phyloP scores from a whole-genome alignment of 2,329 filamentous ascomycete genomes.

The Ceratocystis papillata region DNA sequence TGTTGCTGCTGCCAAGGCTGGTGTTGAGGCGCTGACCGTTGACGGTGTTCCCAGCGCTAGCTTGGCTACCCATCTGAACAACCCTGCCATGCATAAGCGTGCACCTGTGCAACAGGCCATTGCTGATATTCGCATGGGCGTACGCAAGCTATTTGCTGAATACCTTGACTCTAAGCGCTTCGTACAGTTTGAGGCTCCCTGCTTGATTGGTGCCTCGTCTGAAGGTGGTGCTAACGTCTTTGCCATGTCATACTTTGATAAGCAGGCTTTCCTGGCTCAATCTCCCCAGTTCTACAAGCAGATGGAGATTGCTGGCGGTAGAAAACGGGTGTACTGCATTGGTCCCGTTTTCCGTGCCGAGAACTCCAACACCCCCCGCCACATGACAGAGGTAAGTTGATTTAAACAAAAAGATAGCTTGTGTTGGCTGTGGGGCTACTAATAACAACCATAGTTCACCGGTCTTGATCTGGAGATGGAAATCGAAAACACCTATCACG shows the following conservation, averaged over 20 bases:
- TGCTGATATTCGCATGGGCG: conserved; percentile 42
- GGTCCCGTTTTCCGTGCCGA: conserved; percentile 79
- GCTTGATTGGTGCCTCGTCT: conserved; percentile 77
- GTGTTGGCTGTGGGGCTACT: neutral
- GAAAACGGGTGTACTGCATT: conserved; percentile 67
- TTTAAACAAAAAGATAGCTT: conserved; percentile 21
- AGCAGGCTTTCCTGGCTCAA: conserved; percentile 68
- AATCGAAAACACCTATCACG: conserved; percentile 66
- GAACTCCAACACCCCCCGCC: conserved; percentile 70
- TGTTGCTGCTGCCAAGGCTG: conserved; percentile 31
- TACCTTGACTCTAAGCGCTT: conserved; percentile 69
- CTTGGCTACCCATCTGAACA: conserved; percentile 77
- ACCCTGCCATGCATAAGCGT: conserved; percentile 84
- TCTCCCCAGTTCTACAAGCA: conserved; percentile 83
- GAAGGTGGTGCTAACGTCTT: conserved; percentile 94
- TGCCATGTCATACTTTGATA: conserved; percentile 77
- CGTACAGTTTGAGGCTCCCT: conserved; percentile 77
- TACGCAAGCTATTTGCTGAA: conserved; percentile 61
- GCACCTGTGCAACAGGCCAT: conserved; percentile 86
- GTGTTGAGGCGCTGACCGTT: conserved; percentile 35
- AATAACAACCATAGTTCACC: conserved; percentile 47
- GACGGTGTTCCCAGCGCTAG: conserved; percentile 57
- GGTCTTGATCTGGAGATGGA: conserved; percentile 87
- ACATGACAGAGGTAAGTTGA: conserved; percentile 55
- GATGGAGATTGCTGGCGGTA: conserved; percentile 67